Conservation (phyloP, 805 yeast species). For the Metschnikowia lachancei region DNA sequence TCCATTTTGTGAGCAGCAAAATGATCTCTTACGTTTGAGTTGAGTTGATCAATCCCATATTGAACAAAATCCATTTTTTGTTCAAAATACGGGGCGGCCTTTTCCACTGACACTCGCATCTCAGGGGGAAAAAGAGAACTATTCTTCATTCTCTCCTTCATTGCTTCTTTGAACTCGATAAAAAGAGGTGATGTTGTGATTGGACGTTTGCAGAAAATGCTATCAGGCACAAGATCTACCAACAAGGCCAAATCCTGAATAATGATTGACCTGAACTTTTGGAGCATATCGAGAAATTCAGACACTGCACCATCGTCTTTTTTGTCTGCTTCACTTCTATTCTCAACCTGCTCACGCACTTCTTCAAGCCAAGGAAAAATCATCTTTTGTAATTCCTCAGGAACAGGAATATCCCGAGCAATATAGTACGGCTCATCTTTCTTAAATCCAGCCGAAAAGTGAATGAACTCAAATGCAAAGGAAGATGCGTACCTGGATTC, state of each 20-base stretch:
- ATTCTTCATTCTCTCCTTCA: not conserved
- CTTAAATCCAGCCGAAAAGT: constrained; percentile 3
- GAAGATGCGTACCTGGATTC: not conserved
- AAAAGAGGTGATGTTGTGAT: not conserved
- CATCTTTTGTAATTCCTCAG: not conserved
- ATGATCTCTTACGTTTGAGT: too few species aligned
- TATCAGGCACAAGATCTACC: constrained; percentile 1
- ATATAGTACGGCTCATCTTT: constrained; percentile 4
- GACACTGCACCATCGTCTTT: not conserved
- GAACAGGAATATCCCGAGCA: constrained; percentile 1
- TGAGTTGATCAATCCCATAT: too few species aligned
- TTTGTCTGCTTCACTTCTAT: not conserved
- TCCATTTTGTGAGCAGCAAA: too few species aligned
- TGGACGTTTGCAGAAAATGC: constrained; percentile 2
- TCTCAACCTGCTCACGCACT: not conserved
- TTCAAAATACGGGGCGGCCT: too few species aligned
- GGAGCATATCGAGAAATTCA: constrained; percentile 5
- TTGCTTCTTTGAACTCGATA: not conserved
- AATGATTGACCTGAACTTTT: constrained; percentile 4
- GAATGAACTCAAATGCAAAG: constrained; percentile 2
- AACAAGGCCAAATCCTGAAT: constrained; percentile 10
- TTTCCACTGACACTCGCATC: too few species aligned
- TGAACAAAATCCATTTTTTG: too few species aligned
- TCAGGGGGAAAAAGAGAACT: too few species aligned
- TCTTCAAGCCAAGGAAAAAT: constrained; percentile 9